Percentiles rank a stretch among this genome's conserved stretches.
Conservation (phyloP, 2,329 filamentous ascomycete species). For the Penicillium sp. region DNA sequence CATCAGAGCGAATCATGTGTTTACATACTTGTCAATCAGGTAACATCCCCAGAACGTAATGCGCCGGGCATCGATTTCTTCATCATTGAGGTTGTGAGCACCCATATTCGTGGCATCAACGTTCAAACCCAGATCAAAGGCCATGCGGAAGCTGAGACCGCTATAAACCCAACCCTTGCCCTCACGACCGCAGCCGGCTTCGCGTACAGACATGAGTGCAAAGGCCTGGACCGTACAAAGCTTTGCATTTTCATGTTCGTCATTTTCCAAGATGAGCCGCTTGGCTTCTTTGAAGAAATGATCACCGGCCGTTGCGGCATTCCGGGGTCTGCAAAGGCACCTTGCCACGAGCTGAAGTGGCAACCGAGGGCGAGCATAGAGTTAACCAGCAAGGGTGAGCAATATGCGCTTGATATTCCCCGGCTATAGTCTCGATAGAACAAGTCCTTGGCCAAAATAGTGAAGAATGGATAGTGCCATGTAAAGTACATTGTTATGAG, state of each 20-base stretch:
- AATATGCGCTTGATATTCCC: constrained; percentile 68
- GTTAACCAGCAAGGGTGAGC: constrained; percentile 85
- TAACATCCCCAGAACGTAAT: constrained; percentile 98
- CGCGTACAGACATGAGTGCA: constrained; percentile 90
- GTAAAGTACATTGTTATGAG: constrained; percentile 97
- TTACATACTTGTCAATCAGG: constrained; percentile 77
- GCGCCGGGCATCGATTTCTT: constrained; percentile 80
- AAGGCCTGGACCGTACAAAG: constrained; percentile 89
- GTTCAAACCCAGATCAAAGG: constrained; percentile 86
- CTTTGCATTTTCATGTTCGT: constrained; percentile 84
- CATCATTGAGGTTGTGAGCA: constrained; percentile 62
- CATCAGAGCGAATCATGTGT: neutral
- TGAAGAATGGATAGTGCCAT: constrained; percentile 97
- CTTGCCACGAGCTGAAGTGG: constrained; percentile 76
- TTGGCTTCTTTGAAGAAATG: constrained; percentile 96
- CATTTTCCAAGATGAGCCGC: constrained; percentile 78
- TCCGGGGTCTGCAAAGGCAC: constrained; percentile 66
- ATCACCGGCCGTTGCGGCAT: constrained; percentile 82
- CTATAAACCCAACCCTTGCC: constrained; percentile 98
- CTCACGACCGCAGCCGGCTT: constrained; percentile 89
- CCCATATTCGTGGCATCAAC: constrained; percentile 68
- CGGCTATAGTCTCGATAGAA: constrained; percentile 81
- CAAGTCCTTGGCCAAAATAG: constrained; percentile 75
- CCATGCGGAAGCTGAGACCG: constrained; percentile 98
- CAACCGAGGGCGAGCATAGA: constrained; percentile 89